Percentiles rank a stretch among this genome's conserved stretches.
Conservation (phyloP, 208 protist genomes). For the Crithidia thermophila region DNA sequence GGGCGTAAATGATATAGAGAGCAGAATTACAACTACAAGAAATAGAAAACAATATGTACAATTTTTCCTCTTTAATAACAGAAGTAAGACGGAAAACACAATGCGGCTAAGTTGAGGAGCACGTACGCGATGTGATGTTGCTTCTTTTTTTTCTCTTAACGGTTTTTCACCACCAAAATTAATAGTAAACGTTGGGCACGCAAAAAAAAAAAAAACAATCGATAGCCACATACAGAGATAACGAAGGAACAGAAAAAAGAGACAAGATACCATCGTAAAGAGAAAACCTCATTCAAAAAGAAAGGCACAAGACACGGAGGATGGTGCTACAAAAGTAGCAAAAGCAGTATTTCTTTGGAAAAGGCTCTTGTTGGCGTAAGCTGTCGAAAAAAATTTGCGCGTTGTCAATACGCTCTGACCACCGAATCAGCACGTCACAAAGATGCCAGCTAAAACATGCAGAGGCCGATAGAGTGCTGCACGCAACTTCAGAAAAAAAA, state of each 20-base stretch:
- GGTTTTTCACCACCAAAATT: background rate
- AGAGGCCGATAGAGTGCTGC: background rate
- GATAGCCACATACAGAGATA: background rate
- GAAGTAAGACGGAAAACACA: too few relatives aligned
- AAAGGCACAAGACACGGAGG: background rate
- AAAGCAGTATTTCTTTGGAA: too few relatives aligned
- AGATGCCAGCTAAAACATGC: background rate
- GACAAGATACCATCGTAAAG: background rate
- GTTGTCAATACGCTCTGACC: background rate
- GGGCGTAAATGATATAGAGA: too few relatives aligned
- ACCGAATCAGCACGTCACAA: background rate
- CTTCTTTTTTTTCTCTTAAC: too few relatives aligned
- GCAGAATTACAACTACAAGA: too few relatives aligned
- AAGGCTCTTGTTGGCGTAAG: too few relatives aligned
- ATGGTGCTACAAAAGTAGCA: too few relatives aligned
- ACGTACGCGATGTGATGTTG: too few relatives aligned
- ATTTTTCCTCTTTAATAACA: too few relatives aligned
- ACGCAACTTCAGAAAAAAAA: too few relatives aligned
- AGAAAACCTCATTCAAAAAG: background rate
- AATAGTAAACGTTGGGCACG: background rate
- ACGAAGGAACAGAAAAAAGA: background rate
- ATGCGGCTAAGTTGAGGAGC: too few relatives aligned
- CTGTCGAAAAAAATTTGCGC: background rate
- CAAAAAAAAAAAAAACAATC: slow-evolving; percentile 1
- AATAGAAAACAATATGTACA: too few relatives aligned